phyloP scores from a whole-genome alignment of 306 rosid species.

The Begonia loranthoides region DNA sequence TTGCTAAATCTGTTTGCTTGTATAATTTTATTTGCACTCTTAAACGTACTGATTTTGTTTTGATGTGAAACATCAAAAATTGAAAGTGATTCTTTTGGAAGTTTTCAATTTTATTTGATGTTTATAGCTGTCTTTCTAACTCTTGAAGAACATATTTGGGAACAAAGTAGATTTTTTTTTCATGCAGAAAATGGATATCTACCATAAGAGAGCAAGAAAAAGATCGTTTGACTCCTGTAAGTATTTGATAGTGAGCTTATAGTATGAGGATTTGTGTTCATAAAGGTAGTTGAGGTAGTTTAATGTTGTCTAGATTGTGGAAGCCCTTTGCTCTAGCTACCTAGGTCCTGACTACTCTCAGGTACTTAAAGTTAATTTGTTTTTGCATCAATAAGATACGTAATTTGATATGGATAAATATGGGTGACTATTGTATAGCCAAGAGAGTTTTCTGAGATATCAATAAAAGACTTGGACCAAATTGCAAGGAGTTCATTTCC shows the following conservation, averaged over 20 bases:
- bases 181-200: slow-evolving; percentile 85
- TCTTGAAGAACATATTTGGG: too few relatives aligned
- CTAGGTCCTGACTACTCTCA: slow-evolving; percentile 83
- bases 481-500: slow-evolving; percentile 83
- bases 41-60: too few relatives aligned
- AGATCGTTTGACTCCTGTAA: slow-evolving; percentile 76
- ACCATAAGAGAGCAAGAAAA: slow-evolving; percentile 65
- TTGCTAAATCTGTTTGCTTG: too few relatives aligned
- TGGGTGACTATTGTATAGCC: slow-evolving; percentile 41
- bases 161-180: slow-evolving; percentile 4
- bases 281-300: slow-evolving; percentile 18
- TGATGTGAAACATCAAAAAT: too few relatives aligned
- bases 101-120: too few relatives aligned
- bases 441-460: slow-evolving; percentile 52
- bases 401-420: slow-evolving; percentile 14
- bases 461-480: slow-evolving; percentile 69
- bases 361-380: slow-evolving; percentile 29
- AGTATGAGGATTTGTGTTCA: slow-evolving; percentile 4
- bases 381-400: slow-evolving; percentile 3
- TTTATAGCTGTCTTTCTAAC: too few relatives aligned
- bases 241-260: slow-evolving; percentile 18
- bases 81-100: too few relatives aligned
- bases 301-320: slow-evolving; percentile 58
- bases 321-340: slow-evolving; percentile 71
- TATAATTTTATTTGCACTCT: too few relatives aligned